Base-by-base conservation (phyloP, 306 rosid species). In the Cicer arietinum region DNA sequence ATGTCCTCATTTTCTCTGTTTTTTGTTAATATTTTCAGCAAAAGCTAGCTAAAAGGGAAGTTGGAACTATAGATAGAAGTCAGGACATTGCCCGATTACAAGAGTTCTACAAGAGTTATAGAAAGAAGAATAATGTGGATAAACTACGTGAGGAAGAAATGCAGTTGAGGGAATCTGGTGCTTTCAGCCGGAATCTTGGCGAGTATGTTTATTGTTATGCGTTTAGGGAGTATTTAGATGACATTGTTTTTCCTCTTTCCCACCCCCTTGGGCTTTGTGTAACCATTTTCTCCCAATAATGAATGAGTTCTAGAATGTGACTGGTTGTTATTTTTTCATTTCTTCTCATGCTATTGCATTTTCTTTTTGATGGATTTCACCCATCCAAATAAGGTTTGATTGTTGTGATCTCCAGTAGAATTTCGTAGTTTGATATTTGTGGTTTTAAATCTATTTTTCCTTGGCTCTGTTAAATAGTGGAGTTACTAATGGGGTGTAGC, bases 41-140 rank as follows among this genome's bases (percentile, higher is more conserved):
- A 94, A 94, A 94, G 79, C 83, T 94, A 59, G 95, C 92, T 30
- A 94, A 87, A 86, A 86, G 85, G 85, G 98, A 91, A 58, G 90
- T 79, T 57, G 95, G 91, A 79, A 77, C 78, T 54, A 94, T 90
- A 77, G 98, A 94, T 80, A 89, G 96, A 86, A 88, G 96, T 81
- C 97, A 88, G 68, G 98, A 94, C 60, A 79, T 87, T 77, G 77
- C 80, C 59, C 91, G 84, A 76, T 81, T 94, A 65, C 96, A 86
- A 75, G 95, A 94, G 85, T 94, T 91, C 84, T 94, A 94, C 86
- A 94, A 79, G 76, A 76, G 63, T 30, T 94, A 91, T 22, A 80
- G 98, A 83, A 90, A 91, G 83, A 87, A 75, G 78, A 70, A 94
- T 86, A 82, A 87, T 69, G 96, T 88, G 66, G 97, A 91, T 42